phyloP scores from a whole-genome alignment of 1,284 basidiomycete species.

The Testicularia cyperi region DNA sequence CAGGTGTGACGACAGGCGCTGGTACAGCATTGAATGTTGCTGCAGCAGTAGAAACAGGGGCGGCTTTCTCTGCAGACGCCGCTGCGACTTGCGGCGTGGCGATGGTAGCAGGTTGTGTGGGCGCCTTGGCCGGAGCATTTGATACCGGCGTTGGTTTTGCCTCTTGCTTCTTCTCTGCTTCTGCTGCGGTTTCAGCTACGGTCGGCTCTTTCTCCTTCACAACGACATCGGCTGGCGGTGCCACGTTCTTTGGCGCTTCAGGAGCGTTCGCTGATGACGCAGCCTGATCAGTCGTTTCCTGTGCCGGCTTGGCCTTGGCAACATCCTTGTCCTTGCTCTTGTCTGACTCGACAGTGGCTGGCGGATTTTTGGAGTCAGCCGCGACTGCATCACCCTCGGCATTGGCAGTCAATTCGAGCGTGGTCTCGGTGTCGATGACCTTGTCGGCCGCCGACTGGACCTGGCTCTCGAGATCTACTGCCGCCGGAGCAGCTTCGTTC shows the following conservation, averaged over 20 bases:
- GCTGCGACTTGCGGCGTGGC: too few relatives aligned
- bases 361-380: too few relatives aligned
- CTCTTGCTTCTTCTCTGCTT: too few relatives aligned
- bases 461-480: constrained; percentile 1
- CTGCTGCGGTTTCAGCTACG: background rate
- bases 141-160: too few relatives aligned
- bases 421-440: constrained; percentile 23
- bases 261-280: background rate
- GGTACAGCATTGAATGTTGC: background rate
- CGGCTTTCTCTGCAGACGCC: too few relatives aligned
- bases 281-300: too few relatives aligned
- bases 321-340: too few relatives aligned
- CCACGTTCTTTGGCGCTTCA: constrained; percentile 1
- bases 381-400: constrained; percentile 10
- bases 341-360: too few relatives aligned
- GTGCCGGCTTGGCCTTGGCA: too few relatives aligned
- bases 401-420: constrained; percentile 20
- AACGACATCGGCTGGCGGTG: constrained; percentile 26
- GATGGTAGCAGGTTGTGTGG: too few relatives aligned
- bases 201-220: constrained; percentile 17
- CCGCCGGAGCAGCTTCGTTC: constrained; percentile 2
- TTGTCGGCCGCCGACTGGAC: constrained; percentile 22
- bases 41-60: background rate
- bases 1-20: background rate
- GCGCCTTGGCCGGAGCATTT: too few relatives aligned